Evolutionary conservation across 305 asterid genomes (phyloP), one percentile per base, ranked within the genome.

Genomic region (Salvia sclarea): DNA sequence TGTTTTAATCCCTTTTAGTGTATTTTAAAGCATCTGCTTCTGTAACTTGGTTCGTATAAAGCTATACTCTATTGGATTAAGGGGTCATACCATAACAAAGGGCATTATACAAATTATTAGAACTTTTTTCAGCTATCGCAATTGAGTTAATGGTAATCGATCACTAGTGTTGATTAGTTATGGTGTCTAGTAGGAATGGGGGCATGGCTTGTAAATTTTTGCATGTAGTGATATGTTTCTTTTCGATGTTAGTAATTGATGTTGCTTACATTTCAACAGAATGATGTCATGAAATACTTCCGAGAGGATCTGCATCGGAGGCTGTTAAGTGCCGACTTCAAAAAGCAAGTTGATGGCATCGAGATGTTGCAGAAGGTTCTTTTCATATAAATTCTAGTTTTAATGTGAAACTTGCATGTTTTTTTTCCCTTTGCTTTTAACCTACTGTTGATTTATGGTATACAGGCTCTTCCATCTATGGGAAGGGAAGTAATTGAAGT

Each of bases 291-390:
- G 88, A 95, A 82, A 88, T 85, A 84, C 86, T 90, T 95, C 58
- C 78, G 99, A 81, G 99, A 95, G 84, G 99, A 95, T 84, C 77
- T 95, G 81, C 89, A 92, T 70, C 82, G 94, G 70, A 86, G 96
- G 82, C 90, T 92, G 66, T 77, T 95, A 52, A 89, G 96, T 77
- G 66, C 88, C 0, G 99, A 95, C 86, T 95, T 95, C 70, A 95
- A 92, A 82, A 95, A 92, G 79, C 99, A 95, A 85, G 97, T 95
- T 81, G 99, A 95, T 77, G 99, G 96, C 78, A 87, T 95, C 74
- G 99, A 95, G 88, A 95, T 95, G 94, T 83, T 95, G 60, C 99
- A 95, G 62, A 95, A 89, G 98, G 99, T 95, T 77, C 64, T 66
- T 74, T 75, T 37, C 18, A 53, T 44, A 16, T 61, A 52, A 25